Base-by-base conservation (phyloP, 805 yeast species). In the Wickerhamiella hasegawae region DNA sequence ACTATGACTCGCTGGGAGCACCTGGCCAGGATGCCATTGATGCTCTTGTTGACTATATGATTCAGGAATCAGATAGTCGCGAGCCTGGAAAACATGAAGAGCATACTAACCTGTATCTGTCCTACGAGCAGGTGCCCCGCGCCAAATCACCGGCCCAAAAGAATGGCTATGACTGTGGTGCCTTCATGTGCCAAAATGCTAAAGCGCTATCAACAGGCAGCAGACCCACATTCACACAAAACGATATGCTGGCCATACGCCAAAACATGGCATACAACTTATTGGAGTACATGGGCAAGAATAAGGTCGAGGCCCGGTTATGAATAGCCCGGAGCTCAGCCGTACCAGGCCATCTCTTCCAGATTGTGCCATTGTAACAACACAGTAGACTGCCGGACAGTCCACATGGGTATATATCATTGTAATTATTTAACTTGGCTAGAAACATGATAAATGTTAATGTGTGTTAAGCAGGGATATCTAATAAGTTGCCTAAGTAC, bases 81-180 rank as follows among this genome's bases (percentile, higher is more conserved):
- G 57, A 59, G 33, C 54, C 58, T 1, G 59, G 61, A 12, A 44
- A 53, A 25, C 52, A 55, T 39, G 59, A 53, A 8, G 44, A 45
- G 5, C 47, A 46, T 25, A 49, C 48, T 1, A 46, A 38, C 4
- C 28, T 53, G 10, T 63, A 63, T 5, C 41, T 51, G 24, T 60
- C 58, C 15, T 49, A 45, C 37, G 15, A 25, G 28, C 27, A 32
- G 9, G 36, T 31, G 10, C 46, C 47, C 26, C 31, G 52, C 3
- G 41, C 53, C 2, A 51, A 57, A n/a, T 65, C 85, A 29, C 97
- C 98, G 1, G 81, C 76, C 45, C 98, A 90, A 52, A 61, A 65
- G 19, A 90, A 90, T 51, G 96, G 96, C 0, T 81, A 53, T 45
- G 98, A 90, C 55, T 90, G 98, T 60, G 98, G 98, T 5, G 93